Evolutionary conservation across 331 rosid genomes (phyloP), one percentile per base, ranked within the genome.

Genomic region (Cucumis variabilis): DNA sequence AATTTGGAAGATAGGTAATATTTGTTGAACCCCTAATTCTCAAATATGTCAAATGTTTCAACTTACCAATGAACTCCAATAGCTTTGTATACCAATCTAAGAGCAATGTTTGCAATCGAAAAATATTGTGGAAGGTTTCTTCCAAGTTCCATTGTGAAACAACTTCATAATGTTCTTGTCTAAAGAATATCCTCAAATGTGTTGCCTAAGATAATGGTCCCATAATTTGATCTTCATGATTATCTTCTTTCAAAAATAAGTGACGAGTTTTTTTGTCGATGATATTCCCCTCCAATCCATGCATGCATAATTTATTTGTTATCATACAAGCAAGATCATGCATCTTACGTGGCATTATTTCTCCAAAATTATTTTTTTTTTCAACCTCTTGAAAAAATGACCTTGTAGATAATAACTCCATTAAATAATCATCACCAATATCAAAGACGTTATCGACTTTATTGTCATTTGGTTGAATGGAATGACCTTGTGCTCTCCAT

Each of bases 401-500:
- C 69, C 86, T 87, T 41, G 37, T n/a, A n/a, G 51, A 84, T 30
- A 46, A 33, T 46, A 83, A 55, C 23, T 50, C 69, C 19, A 11
- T 33, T 14, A 87, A 87, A 37, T 83, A 67, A 9, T 84, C 88
- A 5, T 83, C 27, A 20, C 89, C 89, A 11, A 80, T 44, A 23
- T 90, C 60, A 51, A 51, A 0, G 3, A 13, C 2, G 6, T 3
- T 13, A 4, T 53, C 2, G 14, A 1, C 55, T 4, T 37, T 37
- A 2, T 37, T 37, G 44, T 7, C 55, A 3, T 5, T 13, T 3
- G 41, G 2, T 8, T 81, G 84, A n/a, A 90, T 3, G 15, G 85
- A 85, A 30, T n/a, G n/a, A 13, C 86, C 71, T 37, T 90, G 87
- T 21, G 88, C 91, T 66, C 87, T 27, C 91, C 89, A 88, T 51